Conservation (phyloP, 495 filamentous ascomycete genomes). For the Elasticomyces elasticus region DNA sequence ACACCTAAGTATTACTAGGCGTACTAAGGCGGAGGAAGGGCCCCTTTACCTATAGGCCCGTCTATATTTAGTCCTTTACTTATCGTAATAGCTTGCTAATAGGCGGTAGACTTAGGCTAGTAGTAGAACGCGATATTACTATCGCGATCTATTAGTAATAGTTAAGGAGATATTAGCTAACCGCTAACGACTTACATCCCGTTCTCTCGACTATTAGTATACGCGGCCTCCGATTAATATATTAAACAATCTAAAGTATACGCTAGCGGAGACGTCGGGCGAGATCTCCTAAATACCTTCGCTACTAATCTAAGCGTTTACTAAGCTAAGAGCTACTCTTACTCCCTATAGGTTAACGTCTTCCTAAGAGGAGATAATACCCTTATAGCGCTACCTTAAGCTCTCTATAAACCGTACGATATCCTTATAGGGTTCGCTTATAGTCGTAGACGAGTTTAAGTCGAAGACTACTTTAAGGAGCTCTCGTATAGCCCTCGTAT, state of each 20-base stretch:
- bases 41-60: too few relatives aligned
- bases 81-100: neutral
- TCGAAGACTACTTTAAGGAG: neutral
- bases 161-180: too few relatives aligned
- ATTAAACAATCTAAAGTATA: neutral
- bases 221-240: neutral
- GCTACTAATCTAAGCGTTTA: neutral
- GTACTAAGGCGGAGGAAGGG: too few relatives aligned
- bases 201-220: neutral
- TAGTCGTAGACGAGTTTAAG: neutral
- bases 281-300: neutral
- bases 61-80: too few relatives aligned
- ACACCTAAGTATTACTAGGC: too few relatives aligned
- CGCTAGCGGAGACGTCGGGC: neutral
- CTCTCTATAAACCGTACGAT: neutral
- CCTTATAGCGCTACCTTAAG: neutral
- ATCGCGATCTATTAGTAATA: too few relatives aligned
- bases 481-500: neutral
- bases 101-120: neutral
- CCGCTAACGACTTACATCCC: neutral
- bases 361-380: neutral
- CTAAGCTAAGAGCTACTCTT: neutral
- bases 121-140: neutral
- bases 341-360: neutral
- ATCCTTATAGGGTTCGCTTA: neutral